Percentiles rank a stretch among this genome's conserved stretches.
phyloP scores from a whole-genome alignment of 2,329 filamentous ascomycete genomes.

The Fusarium sp. region DNA sequence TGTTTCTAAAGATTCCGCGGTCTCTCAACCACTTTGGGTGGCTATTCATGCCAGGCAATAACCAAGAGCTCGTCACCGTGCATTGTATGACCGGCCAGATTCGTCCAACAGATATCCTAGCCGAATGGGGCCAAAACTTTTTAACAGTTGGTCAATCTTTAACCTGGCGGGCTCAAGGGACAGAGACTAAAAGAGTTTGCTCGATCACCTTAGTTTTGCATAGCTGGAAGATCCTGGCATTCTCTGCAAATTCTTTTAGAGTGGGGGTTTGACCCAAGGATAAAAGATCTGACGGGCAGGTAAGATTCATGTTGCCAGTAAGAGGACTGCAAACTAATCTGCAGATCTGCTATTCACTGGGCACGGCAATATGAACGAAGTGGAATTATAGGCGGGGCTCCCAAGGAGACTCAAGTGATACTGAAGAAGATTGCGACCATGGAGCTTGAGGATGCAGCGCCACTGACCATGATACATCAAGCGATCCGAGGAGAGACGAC shows the following conservation, averaged over 20 bases:
- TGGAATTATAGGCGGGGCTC: rapidly evolving
- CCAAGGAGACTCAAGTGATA: neutral
- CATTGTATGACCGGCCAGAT: no score
- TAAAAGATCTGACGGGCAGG: neutral
- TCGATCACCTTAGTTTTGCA: neutral
- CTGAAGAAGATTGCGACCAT: neutral
- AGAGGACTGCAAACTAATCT: neutral
- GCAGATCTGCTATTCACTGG: neutral
- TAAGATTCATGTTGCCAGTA: neutral
- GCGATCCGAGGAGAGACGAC: neutral
- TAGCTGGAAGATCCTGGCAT: neutral
- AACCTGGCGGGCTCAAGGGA: no score
- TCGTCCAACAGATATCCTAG: neutral
- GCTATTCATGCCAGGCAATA: no score
- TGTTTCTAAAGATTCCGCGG: neutral
- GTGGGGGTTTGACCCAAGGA: neutral
- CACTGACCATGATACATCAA: neutral
- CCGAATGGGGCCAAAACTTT: neutral
- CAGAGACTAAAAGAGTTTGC: neutral
- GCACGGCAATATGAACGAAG: neutral
- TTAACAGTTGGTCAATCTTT: neutral
- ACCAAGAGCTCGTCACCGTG: no score
- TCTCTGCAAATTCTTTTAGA: neutral
- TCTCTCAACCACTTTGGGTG: neutral
- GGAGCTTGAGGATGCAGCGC: neutral